Base-by-base conservation (phyloP, 2,329 filamentous ascomycete species). In the Penicillium brevicompactum region DNA sequence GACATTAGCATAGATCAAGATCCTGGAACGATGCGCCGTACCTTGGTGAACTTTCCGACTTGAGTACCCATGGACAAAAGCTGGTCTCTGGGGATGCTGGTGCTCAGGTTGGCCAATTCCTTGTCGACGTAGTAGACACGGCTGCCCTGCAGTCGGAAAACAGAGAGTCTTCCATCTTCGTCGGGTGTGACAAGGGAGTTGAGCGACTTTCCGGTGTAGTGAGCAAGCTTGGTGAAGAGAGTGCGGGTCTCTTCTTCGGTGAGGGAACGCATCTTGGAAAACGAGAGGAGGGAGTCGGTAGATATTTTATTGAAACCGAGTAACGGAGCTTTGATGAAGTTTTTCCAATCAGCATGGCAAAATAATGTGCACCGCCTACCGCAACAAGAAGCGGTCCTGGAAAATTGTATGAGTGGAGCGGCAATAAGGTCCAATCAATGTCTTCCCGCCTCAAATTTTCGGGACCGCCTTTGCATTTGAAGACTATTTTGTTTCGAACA, bases 111-210 rank as follows among this genome's bases (percentile, higher is more conserved):
- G 58, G 93, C 92, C 56, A 97, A 84, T 1, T 89, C 91, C 60
- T 95, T 86, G 58, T 90, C 87, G 41, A 97, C 89, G 70, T 97
- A 97, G 82, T 95, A 97, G 63, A 96, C 91, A 60, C 92, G 86
- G 68, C 86, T 87, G 64, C 89, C 86, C 72, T 93, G 87, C 51
- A 95, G 81, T 53, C 91, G 88, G 75, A 97, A 96, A 59, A 95
- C 91, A 75, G 34, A 47, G 43, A 32, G 22, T 1, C 43, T n/a
- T 60, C 87, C 84, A 67, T 83, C 84, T 76, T 87, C 82, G 68
- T 88, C 84, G 58, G 89, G 79, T 38, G 50, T 48, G 27, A 52
- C 46, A 5, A 52, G 50, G 30, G 50, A 27, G 16, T 52, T 52
- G 10, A 52, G 37, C 31, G 43, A 47, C 27, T 45, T 44, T 64